Conservation (phyloP, 1,139 yeast species). For the Diutina catenulata region DNA sequence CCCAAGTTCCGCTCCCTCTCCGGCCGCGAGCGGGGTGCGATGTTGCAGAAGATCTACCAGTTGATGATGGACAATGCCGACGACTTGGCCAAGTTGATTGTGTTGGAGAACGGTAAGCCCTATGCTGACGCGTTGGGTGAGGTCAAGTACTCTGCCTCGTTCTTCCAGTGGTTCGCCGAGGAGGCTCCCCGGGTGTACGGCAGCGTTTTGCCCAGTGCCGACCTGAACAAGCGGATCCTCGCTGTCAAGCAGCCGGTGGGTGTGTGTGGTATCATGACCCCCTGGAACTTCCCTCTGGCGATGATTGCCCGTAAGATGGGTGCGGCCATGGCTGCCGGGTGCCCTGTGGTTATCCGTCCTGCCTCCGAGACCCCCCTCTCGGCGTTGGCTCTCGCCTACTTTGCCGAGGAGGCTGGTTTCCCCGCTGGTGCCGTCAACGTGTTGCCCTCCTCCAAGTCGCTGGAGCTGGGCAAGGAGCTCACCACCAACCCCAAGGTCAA, state of each 20-base stretch:
- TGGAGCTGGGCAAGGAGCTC: constrained; percentile 52
- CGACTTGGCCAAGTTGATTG: constrained; percentile 62
- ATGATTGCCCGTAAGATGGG: constrained; percentile 90
- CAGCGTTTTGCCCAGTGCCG: constrained; percentile 55
- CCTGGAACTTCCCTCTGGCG: constrained; percentile 94
- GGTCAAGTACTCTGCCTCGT: constrained; percentile 63
- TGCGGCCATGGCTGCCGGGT: constrained; percentile 90
- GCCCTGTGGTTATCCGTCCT: constrained; percentile 83
- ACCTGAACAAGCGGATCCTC: constrained; percentile 44
- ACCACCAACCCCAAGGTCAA: constrained; percentile 26
- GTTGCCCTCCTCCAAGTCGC: constrained; percentile 40
- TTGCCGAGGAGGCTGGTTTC: constrained; percentile 70
- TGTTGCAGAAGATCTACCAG: constrained; percentile 47
- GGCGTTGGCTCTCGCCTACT: constrained; percentile 68
- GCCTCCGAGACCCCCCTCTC: constrained; percentile 83
- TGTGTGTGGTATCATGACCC: constrained; percentile 46
- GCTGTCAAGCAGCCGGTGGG: constrained; percentile 48
- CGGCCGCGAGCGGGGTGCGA: constrained; percentile 53
- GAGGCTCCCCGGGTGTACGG: constrained; percentile 76
- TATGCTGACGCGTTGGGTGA: constrained; percentile 69
- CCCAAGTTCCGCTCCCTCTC: constrained; percentile 42
- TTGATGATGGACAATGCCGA: constrained; percentile 55
- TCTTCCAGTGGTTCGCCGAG: constrained; percentile 80
- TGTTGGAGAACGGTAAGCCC: constrained; percentile 82
- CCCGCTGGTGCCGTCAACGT: constrained; percentile 77